A percentile compares a stretch with the other conserved stretches of the same genome.
Conservation (phyloP, 1,284 basidiomycete genomes). For the Fistulinella cinereoalba region DNA sequence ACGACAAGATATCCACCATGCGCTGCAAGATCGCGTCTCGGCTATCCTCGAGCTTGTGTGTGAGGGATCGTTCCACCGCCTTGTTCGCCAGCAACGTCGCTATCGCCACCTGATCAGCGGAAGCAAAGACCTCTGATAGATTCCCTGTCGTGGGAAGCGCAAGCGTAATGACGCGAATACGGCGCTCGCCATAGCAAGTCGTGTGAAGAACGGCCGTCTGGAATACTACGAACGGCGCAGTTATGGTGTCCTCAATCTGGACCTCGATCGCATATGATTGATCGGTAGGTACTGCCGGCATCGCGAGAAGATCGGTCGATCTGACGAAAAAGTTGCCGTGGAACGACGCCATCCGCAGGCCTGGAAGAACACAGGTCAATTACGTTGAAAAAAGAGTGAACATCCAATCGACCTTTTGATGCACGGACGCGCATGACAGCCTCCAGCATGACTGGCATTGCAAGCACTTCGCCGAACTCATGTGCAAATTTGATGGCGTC, state of each 20-base stretch:
- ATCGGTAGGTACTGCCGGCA: conserved; percentile 95
- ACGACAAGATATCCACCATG: conserved; percentile 85
- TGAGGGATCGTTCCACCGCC: conserved; percentile 90
- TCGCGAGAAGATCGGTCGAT: conserved; percentile 93
- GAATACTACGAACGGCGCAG: conserved; percentile 90
- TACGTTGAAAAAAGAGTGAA: background rate
- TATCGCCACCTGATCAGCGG: conserved; percentile 92
- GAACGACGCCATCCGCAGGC: conserved; percentile 95
- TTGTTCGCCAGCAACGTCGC: conserved; percentile 92
- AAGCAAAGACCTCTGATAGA: conserved; percentile 92
- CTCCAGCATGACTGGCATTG: conserved; percentile 94
- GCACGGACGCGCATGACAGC: conserved; percentile 98
- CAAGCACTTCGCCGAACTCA: conserved; percentile 91
- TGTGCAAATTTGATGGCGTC: conserved; percentile 98
- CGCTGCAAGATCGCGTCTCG: conserved; percentile 90
- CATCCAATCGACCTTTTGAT: conserved; percentile 62
- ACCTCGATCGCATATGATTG: conserved; percentile 97
- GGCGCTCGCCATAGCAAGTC: conserved; percentile 92
- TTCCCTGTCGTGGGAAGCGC: conserved; percentile 92
- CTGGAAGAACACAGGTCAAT: conserved; percentile 37
- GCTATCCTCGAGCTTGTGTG: conserved; percentile 91
- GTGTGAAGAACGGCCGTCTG: conserved; percentile 97
- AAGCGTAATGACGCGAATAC: conserved; percentile 93
- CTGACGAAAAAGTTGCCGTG: conserved; percentile 99
- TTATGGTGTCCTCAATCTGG: conserved; percentile 95